A percentile compares a stretch with the other conserved stretches of the same genome.
Evolutionary conservation across 1,284 basidiomycete species (phyloP).

Genomic region (Xerocomus minutiporus): DNA sequence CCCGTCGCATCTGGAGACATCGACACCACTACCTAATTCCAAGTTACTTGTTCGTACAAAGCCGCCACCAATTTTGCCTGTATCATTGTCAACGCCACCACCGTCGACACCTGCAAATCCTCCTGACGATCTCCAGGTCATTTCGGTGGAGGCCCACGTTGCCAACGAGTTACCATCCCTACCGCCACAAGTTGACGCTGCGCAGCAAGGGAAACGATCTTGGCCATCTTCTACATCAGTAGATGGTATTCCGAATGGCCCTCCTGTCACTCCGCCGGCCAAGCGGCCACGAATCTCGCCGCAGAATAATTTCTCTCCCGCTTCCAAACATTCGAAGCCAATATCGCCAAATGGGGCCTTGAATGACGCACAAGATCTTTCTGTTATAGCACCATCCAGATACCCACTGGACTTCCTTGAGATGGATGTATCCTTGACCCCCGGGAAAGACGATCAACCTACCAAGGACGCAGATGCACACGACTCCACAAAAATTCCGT

Average conservation of each 20-base stretch:
- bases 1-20: slow-evolving; percentile 27
- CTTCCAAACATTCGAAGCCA: background rate
- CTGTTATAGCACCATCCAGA: background rate
- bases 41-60: slow-evolving; percentile 20
- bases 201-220: slow-evolving; percentile 19
- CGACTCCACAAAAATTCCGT: slow-evolving; percentile 17
- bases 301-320: slow-evolving; percentile 1
- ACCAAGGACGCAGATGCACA: background rate
- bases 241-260: slow-evolving; percentile 2
- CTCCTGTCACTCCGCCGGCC: slow-evolving; percentile 10
- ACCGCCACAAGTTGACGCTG: slow-evolving; percentile 8
- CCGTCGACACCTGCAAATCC: slow-evolving; percentile 13
- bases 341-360: slow-evolving; percentile 7
- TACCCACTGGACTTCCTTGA: background rate
- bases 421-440: slow-evolving; percentile 5
- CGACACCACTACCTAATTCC: slow-evolving; percentile 24
- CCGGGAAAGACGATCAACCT: slow-evolving; percentile 5
- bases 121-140: slow-evolving; percentile 9
- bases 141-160: slow-evolving; percentile 5
- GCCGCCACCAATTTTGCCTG: slow-evolving; percentile 27
- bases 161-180: slow-evolving; percentile 11
- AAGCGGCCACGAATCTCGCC: slow-evolving; percentile 18
- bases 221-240: slow-evolving; percentile 8
- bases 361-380: slow-evolving; percentile 4
- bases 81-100: slow-evolving; percentile 18